Evolutionary conservation across 768 basidiomycete genomes (phyloP).

Genomic region (Trametes cinnabarina): DNA sequence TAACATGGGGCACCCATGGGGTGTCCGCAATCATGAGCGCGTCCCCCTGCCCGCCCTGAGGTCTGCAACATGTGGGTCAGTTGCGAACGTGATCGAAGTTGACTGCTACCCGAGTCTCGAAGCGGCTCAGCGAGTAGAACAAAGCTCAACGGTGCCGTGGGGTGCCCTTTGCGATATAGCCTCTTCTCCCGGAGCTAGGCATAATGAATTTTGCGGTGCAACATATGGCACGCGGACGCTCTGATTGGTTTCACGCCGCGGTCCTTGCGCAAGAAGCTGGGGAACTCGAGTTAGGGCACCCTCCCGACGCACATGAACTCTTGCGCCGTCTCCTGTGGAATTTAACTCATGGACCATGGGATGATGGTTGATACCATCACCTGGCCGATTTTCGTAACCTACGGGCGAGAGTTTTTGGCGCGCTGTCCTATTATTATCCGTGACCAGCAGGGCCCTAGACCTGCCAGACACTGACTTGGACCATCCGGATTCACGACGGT

Average conservation of each 20-base stretch:
- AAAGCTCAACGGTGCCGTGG: neutral
- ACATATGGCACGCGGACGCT: neutral
- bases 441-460: too few species aligned
- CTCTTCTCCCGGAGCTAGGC: neutral
- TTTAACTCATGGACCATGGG: too few species aligned
- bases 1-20: neutral
- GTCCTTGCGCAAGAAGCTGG: neutral
- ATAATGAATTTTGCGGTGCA: neutral
- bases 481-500: too few species aligned
- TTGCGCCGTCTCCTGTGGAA: too few species aligned
- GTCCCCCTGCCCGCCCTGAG: neutral
- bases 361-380: too few species aligned
- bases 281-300: too few species aligned
- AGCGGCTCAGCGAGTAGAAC: neutral
- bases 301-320: too few species aligned
- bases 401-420: too few species aligned
- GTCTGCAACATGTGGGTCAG: neutral
- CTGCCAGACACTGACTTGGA: too few species aligned
- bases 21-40: neutral
- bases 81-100: neutral
- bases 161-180: neutral
- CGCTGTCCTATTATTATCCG: too few species aligned
- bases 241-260: neutral
- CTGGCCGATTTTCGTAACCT: too few species aligned
- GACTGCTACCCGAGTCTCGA: neutral